These are phyloP conservation scores for Beta vulgaris DNA, from an alignment of 148 eudicot genomes.

Conservation along the genomic window DNA sequence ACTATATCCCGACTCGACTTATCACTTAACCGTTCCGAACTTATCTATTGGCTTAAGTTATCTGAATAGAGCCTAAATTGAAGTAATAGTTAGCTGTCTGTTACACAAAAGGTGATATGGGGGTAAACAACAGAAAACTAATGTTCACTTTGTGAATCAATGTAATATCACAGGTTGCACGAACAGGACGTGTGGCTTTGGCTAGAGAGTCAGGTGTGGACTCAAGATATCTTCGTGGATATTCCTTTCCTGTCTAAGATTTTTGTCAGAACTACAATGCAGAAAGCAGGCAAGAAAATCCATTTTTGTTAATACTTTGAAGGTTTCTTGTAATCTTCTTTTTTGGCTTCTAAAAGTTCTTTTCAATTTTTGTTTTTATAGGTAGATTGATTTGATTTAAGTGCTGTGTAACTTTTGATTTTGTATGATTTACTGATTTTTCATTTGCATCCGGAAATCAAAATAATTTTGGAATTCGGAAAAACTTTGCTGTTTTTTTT, in stretches of 20 bases:
- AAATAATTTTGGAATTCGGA: too few relatives aligned
- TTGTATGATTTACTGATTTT: too few relatives aligned
- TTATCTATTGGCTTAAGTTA: too few relatives aligned
- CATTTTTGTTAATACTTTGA: neutral
- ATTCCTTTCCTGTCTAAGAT: constrained; percentile 59
- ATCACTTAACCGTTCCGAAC: too few relatives aligned
- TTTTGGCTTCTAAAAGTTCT: neutral
- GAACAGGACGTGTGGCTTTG: constrained; percentile 73
- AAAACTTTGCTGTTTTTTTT: too few relatives aligned
- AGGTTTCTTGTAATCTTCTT: neutral
- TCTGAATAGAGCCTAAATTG: too few relatives aligned
- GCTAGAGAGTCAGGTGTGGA: constrained; percentile 87
- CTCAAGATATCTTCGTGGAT: constrained; percentile 78
- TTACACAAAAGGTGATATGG: too few relatives aligned
- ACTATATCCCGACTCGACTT: too few relatives aligned
- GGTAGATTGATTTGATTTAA: neutral
- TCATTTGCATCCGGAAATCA: too few relatives aligned
- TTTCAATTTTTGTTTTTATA: neutral
- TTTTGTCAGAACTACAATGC: neutral
- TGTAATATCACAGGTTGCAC: constrained; percentile 49
- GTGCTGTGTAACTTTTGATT: neutral
- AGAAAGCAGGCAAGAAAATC: neutral
- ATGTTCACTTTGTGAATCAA: too few relatives aligned
- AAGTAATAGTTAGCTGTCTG: too few relatives aligned
- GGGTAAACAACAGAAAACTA: too few relatives aligned